These are phyloP conservation scores for Verticillium isaacii DNA, from an alignment of 2,329 filamentous ascomycete genomes.

Conservation along the genomic window DNA sequence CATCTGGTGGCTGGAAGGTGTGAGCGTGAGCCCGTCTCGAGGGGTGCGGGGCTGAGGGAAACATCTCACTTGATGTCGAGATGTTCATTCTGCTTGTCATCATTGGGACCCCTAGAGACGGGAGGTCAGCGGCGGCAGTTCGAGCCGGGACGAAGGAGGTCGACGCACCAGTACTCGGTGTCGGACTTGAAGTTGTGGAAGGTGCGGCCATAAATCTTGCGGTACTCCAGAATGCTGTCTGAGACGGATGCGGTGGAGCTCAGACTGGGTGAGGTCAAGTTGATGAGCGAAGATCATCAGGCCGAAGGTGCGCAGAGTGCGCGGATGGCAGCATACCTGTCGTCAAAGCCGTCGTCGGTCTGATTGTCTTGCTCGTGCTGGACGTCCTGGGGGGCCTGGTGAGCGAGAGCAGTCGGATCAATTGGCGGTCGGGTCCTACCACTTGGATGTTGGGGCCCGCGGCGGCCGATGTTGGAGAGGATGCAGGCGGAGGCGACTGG, in stretches of 20 bases:
- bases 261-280: background rate
- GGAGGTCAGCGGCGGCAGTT: background rate
- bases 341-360: background rate
- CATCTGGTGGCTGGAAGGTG: background rate
- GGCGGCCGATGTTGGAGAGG: background rate
- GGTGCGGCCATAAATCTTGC: constrained; percentile 14
- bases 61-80: constrained; percentile 12
- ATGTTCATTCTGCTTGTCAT: constrained; percentile 15
- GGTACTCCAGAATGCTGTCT: constrained; percentile 16
- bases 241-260: constrained; percentile 18
- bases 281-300: background rate
- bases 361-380: background rate
- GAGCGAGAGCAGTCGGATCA: background rate
- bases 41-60: background rate
- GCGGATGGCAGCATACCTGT: background rate
- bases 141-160: background rate
- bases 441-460: background rate
- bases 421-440: background rate
- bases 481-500: background rate
- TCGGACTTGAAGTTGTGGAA: constrained; percentile 16
- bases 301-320: background rate
- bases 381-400: background rate
- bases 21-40: background rate
- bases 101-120: constrained; percentile 12
- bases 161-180: constrained; percentile 4